Base-by-base conservation (phyloP, 768 basidiomycete species). In the Gloeostereum incarnatum region DNA sequence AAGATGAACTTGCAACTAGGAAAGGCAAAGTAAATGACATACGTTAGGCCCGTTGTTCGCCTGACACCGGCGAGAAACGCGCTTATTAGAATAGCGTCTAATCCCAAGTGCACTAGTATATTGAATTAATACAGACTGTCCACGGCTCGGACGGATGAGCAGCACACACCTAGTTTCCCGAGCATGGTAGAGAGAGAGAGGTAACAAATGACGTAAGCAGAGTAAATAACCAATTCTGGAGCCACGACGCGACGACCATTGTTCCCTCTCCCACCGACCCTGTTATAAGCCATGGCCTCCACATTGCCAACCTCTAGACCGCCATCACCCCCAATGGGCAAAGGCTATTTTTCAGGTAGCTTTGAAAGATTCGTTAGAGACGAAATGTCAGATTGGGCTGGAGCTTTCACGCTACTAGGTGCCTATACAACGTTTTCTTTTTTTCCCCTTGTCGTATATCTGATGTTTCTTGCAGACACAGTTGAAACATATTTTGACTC, bases 401-500 rank as follows among this genome's bases (percentile, higher is more conserved):
- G 82, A 47, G 88, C 85, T 22, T 85, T 92, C 51, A 92, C 91
- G 2, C 62, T 94, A 19, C 67, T 93, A 5, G 91, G 90, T 90
- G 52, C n/a, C n/a, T n/a, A n/a, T n/a, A n/a, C n/a, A n/a, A n/a
- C n/a, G 41, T 73, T 57, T 31, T 38, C 23, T 21, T 21, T 36
- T 41, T 18, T 11, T 17, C 16, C 35, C 17, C 18, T 13, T 14
- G 27, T 22, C 35, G 35, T 36, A 32, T 22, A 45, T 38, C 40
- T 33, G 19, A 61, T 59, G 52, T 53, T 51, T 43, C 35, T 22
- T 49, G 9, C 50, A 93, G 92, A 96, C 59, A 94, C 92, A 6
- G 66, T 92, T 56, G 92, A 96, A 61, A 96, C 92, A 0, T 96
- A 84, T 54, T 94, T 92, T 55, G 91, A 97, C 62, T 90, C 91